A percentile compares a stretch with the other conserved stretches of the same genome.
phyloP scores from a whole-genome alignment of 495 filamentous ascomycete species.

The Penicillium mononematosum region DNA sequence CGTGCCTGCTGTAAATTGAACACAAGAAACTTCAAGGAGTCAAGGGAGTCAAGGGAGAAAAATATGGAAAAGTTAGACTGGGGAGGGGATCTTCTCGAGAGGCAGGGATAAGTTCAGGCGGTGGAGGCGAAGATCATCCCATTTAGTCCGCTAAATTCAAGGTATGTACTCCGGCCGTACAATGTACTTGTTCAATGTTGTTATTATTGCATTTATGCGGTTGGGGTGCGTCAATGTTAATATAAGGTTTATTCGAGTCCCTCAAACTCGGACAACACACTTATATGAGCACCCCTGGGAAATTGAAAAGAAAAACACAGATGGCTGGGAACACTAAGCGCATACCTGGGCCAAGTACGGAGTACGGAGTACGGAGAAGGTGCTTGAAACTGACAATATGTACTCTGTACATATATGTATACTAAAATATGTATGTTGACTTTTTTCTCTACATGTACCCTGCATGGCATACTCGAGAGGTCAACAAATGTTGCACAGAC shows the following conservation, averaged over 20 bases:
- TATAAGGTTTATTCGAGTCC: background rate
- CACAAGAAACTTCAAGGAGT: background rate
- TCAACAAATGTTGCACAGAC: background rate
- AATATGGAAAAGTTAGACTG: conserved; percentile 10
- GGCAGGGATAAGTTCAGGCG: conserved; percentile 24
- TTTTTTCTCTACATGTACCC: background rate
- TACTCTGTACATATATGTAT: background rate
- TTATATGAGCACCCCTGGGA: background rate
- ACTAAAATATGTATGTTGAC: background rate
- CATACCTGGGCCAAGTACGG: background rate
- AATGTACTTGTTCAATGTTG: background rate
- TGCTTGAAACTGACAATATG: background rate
- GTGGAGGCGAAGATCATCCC: conserved; percentile 17
- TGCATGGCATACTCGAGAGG: background rate
- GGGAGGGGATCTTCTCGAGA: conserved; percentile 15
- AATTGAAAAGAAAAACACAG: background rate
- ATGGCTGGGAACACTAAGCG: conserved; percentile 9
- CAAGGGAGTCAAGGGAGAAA: conserved; percentile 8
- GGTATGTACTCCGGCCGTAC: background rate
- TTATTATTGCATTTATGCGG: background rate
- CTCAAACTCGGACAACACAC: background rate
- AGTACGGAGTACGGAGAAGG: background rate
- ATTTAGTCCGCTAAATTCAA: background rate
- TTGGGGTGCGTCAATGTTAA: background rate
- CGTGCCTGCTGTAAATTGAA: background rate